Base-by-base conservation (phyloP, 2,329 filamentous ascomycete genomes). In the Cladosporium oxysporum region DNA sequence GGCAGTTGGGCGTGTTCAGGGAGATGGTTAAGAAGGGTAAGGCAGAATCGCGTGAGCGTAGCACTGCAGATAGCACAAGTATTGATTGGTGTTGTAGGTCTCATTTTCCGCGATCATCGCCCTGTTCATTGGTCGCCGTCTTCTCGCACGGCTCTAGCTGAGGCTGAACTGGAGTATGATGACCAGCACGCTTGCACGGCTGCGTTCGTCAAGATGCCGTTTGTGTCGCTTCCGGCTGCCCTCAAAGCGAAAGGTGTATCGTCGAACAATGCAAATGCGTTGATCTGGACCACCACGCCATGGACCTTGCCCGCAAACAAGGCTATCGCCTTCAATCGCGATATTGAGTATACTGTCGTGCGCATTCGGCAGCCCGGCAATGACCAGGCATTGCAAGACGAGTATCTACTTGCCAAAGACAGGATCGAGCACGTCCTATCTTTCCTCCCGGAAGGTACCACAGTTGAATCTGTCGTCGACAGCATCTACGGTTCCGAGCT, bases 281-380 rank as follows among this genome's bases (percentile, higher is more conserved):
- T 95, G n/a, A 91, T 98, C 61, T 99, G 95, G 95, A 99, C 95
- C 1, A 99, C 95, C 0, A 99, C 95, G 0, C 95, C 95, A 0
- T 99, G 95, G 95, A 99, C 95, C 0, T 82, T 99, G 5, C 94
- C 95, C 0, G 93, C 94, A 1, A 99, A 99, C 76, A 88, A 88
- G 75, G 93, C 92, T 0, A 93, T 99, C 76, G 93, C 92, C 2
- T 85, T 98, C 41, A 88, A 92, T 72, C 81, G 86, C 7, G 87
- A 91, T 47, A 79, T 98, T 67, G 82, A 87, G 52, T 99, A 98
- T 76, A 83, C 83, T 4, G 78, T 96, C 23, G 81, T 96, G 44
- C 81, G 85, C 1, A 81, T 0, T n/a, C 52, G 29, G 21, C 52
- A 49, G 23, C 37, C 60, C 28, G 12, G 16, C 12, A 37, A 31